Evolutionary conservation across 495 filamentous ascomycete genomes (phyloP).

Genomic region (Podospora conica): DNA sequence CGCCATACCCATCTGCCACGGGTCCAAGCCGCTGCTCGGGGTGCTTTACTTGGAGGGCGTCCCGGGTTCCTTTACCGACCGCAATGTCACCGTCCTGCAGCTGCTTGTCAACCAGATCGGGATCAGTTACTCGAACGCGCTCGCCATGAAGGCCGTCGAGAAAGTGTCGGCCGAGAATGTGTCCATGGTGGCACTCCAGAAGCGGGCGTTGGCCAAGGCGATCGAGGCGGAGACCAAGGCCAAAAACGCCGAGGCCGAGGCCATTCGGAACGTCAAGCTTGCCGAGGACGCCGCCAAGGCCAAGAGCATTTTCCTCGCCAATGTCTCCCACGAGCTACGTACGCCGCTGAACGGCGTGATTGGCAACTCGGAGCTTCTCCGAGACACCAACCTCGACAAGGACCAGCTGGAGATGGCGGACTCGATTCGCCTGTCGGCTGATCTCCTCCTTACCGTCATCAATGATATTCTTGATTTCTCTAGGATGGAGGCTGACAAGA

Average conservation of each 20-base stretch:
- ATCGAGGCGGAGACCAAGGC: slow-evolving; percentile 77
- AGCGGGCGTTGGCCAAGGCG: slow-evolving; percentile 70
- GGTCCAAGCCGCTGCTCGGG: slow-evolving; percentile 64
- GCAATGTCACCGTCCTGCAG: slow-evolving; percentile 78
- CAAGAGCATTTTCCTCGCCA: slow-evolving; percentile 88
- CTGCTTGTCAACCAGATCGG: slow-evolving; percentile 84
- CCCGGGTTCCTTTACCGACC: slow-evolving; percentile 78
- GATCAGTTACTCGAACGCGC: slow-evolving; percentile 80
- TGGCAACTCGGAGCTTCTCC: slow-evolving; percentile 80
- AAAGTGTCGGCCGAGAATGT: slow-evolving; percentile 75
- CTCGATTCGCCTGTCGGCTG: slow-evolving; percentile 83
- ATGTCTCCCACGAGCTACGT: slow-evolving; percentile 81
- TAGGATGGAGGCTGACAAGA: slow-evolving; percentile 90
- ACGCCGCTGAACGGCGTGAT: slow-evolving; percentile 88
- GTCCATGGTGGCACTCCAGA: slow-evolving; percentile 84
- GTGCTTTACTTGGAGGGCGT: slow-evolving; percentile 82
- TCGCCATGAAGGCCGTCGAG: slow-evolving; percentile 73
- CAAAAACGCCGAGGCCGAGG: slow-evolving; percentile 73
- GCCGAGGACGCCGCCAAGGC: slow-evolving; percentile 89
- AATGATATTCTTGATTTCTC: slow-evolving; percentile 94
- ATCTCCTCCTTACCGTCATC: slow-evolving; percentile 86
- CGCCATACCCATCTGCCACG: slow-evolving; percentile 78
- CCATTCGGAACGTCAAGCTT: slow-evolving; percentile 78
- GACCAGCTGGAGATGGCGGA: slow-evolving; percentile 91
- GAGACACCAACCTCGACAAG: slow-evolving; percentile 65